Conservation (phyloP, 1,284 basidiomycete species). For the Gymnopus androsaceus region DNA sequence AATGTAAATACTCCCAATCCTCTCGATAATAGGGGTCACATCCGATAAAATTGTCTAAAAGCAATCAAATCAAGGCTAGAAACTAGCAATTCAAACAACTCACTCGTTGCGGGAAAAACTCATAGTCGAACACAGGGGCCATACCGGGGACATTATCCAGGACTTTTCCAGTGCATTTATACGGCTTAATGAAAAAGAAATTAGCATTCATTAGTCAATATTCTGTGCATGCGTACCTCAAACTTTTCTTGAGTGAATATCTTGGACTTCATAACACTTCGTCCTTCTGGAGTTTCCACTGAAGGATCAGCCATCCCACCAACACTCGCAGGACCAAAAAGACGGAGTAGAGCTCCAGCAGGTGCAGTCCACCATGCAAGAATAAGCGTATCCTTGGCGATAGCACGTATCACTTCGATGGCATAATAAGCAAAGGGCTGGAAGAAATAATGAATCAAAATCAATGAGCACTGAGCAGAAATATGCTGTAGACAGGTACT, state of each 20-base stretch:
- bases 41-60: neutral
- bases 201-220: too few relatives aligned
- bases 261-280: neutral
- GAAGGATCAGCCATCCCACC: neutral
- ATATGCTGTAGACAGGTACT: neutral
- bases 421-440: constrained; percentile 12
- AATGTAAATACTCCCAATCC: constrained; percentile 3
- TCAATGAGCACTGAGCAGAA: neutral
- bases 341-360: neutral
- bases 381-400: constrained; percentile 1
- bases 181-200: neutral
- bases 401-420: neutral
- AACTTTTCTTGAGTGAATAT: neutral
- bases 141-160: constrained; percentile 11
- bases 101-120: constrained; percentile 21
- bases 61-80: neutral
- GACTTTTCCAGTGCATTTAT: constrained; percentile 11
- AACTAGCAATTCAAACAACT: neutral
- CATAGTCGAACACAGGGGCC: constrained; percentile 26
- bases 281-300: neutral
- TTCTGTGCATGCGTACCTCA: neutral
- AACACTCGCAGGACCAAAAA: constrained; percentile 2
- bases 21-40: constrained; percentile 9
- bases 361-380: constrained; percentile 10
- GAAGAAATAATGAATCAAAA: neutral